phyloP scores from a whole-genome alignment of 2,329 filamentous ascomycete species.

The Dryadomyces sulphureus region DNA sequence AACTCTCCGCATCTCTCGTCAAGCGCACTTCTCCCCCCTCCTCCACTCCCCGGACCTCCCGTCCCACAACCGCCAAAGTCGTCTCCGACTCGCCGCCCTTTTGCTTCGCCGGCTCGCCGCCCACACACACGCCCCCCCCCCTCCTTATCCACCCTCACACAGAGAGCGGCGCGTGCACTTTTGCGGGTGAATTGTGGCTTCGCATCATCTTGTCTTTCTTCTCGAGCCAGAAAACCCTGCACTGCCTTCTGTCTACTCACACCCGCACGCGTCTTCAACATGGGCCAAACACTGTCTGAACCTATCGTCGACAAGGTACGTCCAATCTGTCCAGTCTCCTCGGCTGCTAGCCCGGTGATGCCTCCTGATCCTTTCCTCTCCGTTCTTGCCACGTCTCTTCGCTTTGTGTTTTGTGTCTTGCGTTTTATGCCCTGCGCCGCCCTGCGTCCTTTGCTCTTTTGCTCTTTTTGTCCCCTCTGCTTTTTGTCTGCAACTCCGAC shows the following conservation, averaged over 20 bases:
- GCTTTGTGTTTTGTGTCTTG: neutral
- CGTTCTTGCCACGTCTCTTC: neutral
- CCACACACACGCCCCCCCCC: neutral
- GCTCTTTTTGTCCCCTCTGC: neutral
- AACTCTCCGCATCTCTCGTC: neutral
- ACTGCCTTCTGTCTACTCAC: neutral
- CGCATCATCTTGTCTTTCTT: neutral
- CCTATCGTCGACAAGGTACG: conserved; percentile 97
- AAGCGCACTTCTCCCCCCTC: conserved; percentile 5
- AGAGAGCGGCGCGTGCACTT: neutral
- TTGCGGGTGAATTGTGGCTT: neutral
- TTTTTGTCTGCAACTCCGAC: neutral
- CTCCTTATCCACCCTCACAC: neutral
- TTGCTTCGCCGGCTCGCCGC: neutral
- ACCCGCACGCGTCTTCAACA: conserved; percentile 29
- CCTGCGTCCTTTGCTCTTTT: neutral
- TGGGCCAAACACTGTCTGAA: conserved; percentile 99
- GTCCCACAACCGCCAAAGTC: neutral
- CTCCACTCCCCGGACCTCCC: conserved; percentile 10
- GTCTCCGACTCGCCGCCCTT: conserved; percentile 5
- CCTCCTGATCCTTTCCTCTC: neutral
- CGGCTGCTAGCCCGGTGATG: neutral
- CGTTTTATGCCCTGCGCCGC: too few species aligned
- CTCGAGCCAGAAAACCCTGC: conserved; percentile 1
- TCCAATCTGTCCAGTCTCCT: conserved; percentile 9